Conservation (phyloP, 257 asterid genomes). For the Anisodus tanguticus region DNA sequence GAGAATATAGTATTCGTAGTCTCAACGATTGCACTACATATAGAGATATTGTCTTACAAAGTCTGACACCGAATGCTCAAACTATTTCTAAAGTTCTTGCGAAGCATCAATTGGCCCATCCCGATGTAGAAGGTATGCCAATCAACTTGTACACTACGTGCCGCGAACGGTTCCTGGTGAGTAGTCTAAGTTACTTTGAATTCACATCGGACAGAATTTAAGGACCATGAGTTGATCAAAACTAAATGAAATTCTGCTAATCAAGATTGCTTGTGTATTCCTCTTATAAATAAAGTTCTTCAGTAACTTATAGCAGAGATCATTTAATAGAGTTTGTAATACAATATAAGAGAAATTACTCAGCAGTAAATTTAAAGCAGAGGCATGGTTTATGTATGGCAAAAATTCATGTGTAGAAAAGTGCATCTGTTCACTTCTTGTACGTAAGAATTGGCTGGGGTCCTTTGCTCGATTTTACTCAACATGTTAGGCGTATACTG, state of each 20-base stretch:
- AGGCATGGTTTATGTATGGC: background rate
- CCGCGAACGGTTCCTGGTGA: conserved; percentile 83
- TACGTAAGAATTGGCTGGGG: background rate
- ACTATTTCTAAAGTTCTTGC: conserved; percentile 82
- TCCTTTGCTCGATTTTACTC: conserved; percentile 1
- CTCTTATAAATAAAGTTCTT: conserved; percentile 81
- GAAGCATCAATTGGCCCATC: conserved; percentile 74
- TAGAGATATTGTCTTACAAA: conserved; percentile 87
- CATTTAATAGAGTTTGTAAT: conserved; percentile 42
- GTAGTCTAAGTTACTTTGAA: conserved; percentile 87
- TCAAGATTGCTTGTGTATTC: conserved; percentile 82
- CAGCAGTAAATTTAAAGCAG: background rate
- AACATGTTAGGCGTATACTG: background rate
- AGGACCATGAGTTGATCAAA: conserved; percentile 93
- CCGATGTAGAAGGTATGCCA: conserved; percentile 87
- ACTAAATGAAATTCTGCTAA: conserved; percentile 74
- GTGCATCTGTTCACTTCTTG: background rate
- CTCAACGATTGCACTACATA: no score
- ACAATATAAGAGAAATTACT: conserved; percentile 8
- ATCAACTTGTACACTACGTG: conserved; percentile 65
- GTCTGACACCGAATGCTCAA: conserved; percentile 94
- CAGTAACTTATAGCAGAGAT: conserved; percentile 73
- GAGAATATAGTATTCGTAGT: no score
- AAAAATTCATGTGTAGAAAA: background rate
- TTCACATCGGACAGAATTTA: conserved; percentile 90